phyloP scores from a whole-genome alignment of 176 grass and related monocot species.

The Musa itinerans region DNA sequence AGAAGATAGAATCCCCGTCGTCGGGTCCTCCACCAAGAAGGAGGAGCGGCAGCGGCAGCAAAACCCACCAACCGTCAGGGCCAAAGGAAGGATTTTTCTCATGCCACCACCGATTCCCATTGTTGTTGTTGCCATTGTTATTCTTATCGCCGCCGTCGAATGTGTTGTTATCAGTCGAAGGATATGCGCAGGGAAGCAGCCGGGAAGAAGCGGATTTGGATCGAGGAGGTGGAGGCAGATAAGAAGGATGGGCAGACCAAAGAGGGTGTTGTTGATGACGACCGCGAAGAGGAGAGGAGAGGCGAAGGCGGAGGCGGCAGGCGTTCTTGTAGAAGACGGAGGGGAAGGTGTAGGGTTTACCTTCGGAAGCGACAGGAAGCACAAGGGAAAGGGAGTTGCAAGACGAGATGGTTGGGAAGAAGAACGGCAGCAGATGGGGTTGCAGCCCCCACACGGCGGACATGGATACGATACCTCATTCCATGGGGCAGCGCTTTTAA shows the following conservation, averaged over 20 bases:
- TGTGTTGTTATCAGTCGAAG: not conserved
- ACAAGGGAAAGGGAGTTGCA: not conserved
- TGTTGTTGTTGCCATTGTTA: constrained; percentile 18
- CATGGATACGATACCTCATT: not conserved
- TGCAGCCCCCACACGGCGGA: not conserved
- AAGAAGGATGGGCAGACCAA: not conserved
- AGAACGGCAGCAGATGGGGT: not conserved
- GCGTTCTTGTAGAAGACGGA: too few species aligned
- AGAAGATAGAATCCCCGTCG: not conserved
- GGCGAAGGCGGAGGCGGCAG: not conserved
- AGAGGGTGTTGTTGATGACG: not conserved
- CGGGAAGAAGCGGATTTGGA: not conserved
- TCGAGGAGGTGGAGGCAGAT: not conserved
- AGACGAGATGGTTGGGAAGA: not conserved
- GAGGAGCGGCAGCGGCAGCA: constrained; percentile 32
- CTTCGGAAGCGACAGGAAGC: not conserved
- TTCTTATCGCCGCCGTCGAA: not conserved
- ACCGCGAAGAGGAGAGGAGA: not conserved
- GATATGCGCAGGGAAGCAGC: not conserved
- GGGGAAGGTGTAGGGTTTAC: not conserved
- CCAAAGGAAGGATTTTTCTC: constrained; percentile 21
- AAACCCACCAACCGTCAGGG: constrained; percentile 10
- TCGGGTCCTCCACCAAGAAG: constrained; percentile 15
- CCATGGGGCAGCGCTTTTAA: not conserved
- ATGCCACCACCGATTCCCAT: constrained; percentile 17